These are phyloP conservation scores for Venturia effusa DNA, from an alignment of 2,329 filamentous ascomycete species.

Conservation along the genomic window DNA sequence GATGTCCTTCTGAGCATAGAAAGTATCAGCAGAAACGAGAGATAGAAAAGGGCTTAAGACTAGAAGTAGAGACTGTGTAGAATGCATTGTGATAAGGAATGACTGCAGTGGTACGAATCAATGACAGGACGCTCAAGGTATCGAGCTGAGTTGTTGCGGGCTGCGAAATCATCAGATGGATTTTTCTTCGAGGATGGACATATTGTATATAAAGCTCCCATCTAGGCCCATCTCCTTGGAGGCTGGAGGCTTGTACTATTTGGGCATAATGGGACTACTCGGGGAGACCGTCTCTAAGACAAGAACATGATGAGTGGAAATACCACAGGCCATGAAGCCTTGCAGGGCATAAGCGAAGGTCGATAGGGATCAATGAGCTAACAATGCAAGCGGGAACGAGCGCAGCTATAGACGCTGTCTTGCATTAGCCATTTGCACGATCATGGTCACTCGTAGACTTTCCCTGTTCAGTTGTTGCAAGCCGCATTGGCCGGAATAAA, in stretches of 20 bases:
- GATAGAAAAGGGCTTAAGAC: slow-evolving; percentile 1
- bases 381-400: neutral
- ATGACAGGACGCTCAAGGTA: neutral
- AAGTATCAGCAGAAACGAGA: neutral
- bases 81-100: slow-evolving; percentile 10
- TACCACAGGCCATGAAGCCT: neutral
- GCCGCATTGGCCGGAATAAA: neutral
- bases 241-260: neutral
- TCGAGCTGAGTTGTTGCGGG: neutral
- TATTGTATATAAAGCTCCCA: neutral
- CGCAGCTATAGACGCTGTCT: neutral
- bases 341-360: neutral
- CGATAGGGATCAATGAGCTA: neutral
- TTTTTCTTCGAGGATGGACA: neutral
- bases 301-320: neutral
- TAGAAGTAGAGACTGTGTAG: slow-evolving; percentile 2
- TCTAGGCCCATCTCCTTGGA: neutral
- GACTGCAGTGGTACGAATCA: neutral
- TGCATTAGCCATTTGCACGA: neutral
- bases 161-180: neutral
- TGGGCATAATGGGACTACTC: neutral
- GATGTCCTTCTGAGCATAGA: slow-evolving; percentile 9
- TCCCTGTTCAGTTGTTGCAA: neutral
- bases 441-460: neutral
- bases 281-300: neutral